These are phyloP conservation scores for Paecilomyces formosus DNA, from an alignment of 2,329 filamentous ascomycete species.

Conservation along the genomic window DNA sequence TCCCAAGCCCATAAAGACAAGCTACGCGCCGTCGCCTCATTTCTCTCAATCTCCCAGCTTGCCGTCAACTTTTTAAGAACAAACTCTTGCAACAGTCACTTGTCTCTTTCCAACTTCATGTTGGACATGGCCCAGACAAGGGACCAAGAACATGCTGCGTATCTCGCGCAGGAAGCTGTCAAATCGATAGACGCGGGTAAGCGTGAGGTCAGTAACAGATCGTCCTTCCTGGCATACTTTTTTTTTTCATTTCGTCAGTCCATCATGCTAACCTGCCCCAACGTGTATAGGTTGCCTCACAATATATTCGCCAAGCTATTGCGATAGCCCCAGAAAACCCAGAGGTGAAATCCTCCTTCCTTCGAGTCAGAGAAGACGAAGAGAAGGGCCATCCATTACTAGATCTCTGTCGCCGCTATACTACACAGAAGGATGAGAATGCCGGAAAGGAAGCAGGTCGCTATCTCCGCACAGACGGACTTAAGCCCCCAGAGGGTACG, in stretches of 20 bases:
- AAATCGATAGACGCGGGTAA: constrained; percentile 39
- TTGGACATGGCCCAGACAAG: constrained; percentile 34
- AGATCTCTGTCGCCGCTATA: constrained; percentile 37
- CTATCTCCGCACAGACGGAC: constrained; percentile 37
- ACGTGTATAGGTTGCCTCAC: constrained; percentile 33
- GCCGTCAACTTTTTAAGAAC: neutral
- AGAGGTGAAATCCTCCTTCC: constrained; percentile 38
- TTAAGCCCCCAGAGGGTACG: constrained; percentile 33
- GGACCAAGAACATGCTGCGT: constrained; percentile 38
- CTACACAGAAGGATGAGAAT: constrained; percentile 31
- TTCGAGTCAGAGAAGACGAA: constrained; percentile 37
- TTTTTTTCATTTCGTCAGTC: constrained; percentile 2
- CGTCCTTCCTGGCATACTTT: neutral
- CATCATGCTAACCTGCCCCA: neutral
- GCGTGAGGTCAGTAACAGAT: constrained; percentile 30
- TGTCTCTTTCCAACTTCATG: neutral
- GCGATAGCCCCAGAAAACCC: constrained; percentile 38
- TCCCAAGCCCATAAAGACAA: neutral
- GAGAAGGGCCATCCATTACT: constrained; percentile 36
- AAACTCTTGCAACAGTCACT: neutral
- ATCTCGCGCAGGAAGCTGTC: constrained; percentile 40
- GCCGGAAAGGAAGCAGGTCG: constrained; percentile 38
- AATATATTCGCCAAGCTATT: constrained; percentile 43
- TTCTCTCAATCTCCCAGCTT: neutral
- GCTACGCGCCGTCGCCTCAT: neutral